These are phyloP conservation scores for Trichoderma atroviride DNA, from an alignment of 2,329 filamentous ascomycete genomes.

Conservation along the genomic window DNA sequence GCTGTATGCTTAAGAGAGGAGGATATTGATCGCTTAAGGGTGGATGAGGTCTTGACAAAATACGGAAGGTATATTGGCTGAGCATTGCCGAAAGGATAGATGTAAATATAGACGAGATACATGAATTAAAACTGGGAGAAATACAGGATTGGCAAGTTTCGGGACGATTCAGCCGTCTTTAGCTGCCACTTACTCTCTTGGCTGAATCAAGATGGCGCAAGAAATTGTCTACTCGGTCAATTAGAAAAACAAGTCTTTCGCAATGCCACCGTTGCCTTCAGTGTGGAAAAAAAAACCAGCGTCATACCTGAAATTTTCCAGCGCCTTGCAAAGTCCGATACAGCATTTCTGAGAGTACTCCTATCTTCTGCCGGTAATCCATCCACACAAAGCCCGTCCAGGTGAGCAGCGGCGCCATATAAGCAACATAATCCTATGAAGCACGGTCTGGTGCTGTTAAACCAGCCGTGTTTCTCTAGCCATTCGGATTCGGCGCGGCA, in stretches of 20 bases:
- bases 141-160: not conserved
- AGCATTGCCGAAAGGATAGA: not conserved
- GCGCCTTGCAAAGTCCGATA: not conserved
- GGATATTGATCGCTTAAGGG: not conserved
- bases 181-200: not conserved
- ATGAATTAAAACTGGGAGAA: not conserved
- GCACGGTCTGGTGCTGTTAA: slow-evolving; percentile 7
- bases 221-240: not conserved
- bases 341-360: not conserved
- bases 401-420: slow-evolving; percentile 12
- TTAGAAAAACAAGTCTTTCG: not conserved
- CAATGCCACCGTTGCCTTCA: not conserved
- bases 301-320: slow-evolving; percentile 4
- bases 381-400: not conserved
- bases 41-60: not conserved
- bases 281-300: too few relatives aligned
- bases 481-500: slow-evolving; percentile 11
- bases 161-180: not conserved
- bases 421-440: slow-evolving; percentile 12
- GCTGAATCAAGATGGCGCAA: not conserved
- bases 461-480: not conserved
- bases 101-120: not conserved
- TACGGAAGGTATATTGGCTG: not conserved
- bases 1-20: not conserved
- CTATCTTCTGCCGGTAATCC: not conserved